Percentiles rank a stretch among this genome's conserved stretches.
Evolutionary conservation across 352 stramenopile species (phyloP).

Genomic region (Pythium angustatum): DNA sequence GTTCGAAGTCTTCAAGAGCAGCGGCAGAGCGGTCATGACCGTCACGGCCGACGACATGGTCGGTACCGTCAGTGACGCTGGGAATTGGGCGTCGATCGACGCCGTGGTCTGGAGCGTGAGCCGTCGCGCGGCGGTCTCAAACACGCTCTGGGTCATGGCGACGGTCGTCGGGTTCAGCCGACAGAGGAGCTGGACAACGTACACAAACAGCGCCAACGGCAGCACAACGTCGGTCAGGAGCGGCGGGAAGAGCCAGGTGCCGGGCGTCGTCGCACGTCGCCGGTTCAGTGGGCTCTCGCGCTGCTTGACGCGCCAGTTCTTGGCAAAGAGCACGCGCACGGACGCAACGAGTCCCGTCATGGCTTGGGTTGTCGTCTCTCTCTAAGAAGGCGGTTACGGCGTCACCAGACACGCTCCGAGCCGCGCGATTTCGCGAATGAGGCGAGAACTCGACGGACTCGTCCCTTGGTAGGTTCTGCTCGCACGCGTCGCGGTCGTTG

Average conservation of each 20-base stretch:
- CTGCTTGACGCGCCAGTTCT: slow-evolving; percentile 85
- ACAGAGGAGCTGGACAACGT: slow-evolving; percentile 61
- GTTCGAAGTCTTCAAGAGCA: slow-evolving; percentile 55
- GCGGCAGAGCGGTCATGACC: slow-evolving; percentile 53
- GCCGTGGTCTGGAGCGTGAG: not conserved
- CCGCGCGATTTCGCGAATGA: slow-evolving; percentile 1
- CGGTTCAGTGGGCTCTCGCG: slow-evolving; percentile 72
- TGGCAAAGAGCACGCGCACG: slow-evolving; percentile 68
- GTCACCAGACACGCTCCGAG: not conserved
- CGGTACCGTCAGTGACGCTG: not conserved
- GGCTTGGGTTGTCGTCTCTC: not conserved
- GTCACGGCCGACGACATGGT: slow-evolving; percentile 32
- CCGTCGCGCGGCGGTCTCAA: not conserved
- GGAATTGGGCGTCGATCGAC: not conserved
- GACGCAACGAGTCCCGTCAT: slow-evolving; percentile 29
- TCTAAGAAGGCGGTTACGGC: not conserved
- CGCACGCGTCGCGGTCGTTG: not conserved
- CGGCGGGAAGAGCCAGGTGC: slow-evolving; percentile 64
- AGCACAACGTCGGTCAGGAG: slow-evolving; percentile 71
- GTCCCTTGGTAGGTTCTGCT: too few relatives aligned
- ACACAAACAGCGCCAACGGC: slow-evolving; percentile 55
- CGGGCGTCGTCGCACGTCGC: slow-evolving; percentile 30
- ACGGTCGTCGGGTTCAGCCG: slow-evolving; percentile 46
- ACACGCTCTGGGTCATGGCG: not conserved
- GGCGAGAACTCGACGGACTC: not conserved